phyloP scores from a whole-genome alignment of 768 basidiomycete species.

The Melanogaster broomeanus region DNA sequence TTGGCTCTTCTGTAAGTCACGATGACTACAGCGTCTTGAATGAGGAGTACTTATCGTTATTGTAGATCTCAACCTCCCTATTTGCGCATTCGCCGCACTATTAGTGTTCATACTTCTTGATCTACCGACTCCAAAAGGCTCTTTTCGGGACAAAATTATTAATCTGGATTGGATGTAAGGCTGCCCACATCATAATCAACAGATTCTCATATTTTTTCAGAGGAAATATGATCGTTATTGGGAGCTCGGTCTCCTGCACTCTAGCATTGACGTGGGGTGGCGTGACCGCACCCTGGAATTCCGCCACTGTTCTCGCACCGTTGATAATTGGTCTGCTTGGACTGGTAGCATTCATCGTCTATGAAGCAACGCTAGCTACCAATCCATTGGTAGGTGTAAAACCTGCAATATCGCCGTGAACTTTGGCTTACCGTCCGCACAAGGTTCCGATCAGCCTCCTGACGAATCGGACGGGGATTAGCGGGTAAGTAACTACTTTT shows the following conservation, averaged over 20 bases:
- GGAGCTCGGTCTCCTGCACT: conserved; percentile 26
- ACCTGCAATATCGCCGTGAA: too few relatives aligned
- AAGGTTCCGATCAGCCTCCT: conserved; percentile 25
- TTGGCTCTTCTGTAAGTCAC: conserved; percentile 43
- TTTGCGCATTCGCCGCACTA: conserved; percentile 26
- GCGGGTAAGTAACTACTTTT: conserved; percentile 18
- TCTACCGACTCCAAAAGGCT: conserved; percentile 36
- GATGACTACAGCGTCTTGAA: neutral
- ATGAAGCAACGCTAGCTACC: conserved; percentile 36
- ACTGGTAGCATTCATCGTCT: conserved; percentile 35
- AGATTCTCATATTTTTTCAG: conserved; percentile 17
- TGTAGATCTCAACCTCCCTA: conserved; percentile 42
- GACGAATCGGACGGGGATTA: conserved; percentile 30
- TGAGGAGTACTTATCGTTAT: neutral
- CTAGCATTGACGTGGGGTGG: conserved; percentile 47
- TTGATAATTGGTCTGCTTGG: conserved; percentile 42
- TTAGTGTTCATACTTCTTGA: conserved; percentile 29
- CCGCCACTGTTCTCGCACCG: conserved; percentile 41
- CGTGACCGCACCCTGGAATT: conserved; percentile 41
- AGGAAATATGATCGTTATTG: conserved; percentile 36
- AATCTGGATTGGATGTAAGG: conserved; percentile 43
- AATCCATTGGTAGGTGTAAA: conserved; percentile 34
- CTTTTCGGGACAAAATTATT: conserved; percentile 30
- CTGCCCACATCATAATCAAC: neutral
- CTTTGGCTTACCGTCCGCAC: neutral